phyloP scores from a whole-genome alignment of 495 filamentous ascomycete genomes.

The Viridothelium virens region DNA sequence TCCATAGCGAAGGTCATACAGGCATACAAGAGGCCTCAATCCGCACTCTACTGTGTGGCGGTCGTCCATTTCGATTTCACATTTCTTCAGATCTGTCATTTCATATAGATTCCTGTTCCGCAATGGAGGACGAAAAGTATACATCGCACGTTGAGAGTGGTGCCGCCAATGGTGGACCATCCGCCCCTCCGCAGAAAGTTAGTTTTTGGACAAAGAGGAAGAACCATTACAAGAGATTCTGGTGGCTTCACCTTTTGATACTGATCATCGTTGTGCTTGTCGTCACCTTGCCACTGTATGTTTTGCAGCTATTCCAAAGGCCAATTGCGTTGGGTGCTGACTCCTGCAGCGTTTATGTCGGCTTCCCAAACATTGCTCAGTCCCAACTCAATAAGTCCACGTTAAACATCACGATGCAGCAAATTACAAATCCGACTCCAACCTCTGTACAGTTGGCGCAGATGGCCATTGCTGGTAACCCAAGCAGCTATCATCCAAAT shows the following conservation, averaged over 20 bases:
- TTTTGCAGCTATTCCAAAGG: conserved; percentile 20
- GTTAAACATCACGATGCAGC: conserved; percentile 51
- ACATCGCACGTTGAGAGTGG: conserved; percentile 4
- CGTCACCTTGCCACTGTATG: conserved; percentile 61
- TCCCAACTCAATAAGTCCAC: conserved; percentile 55
- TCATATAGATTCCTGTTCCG: background rate
- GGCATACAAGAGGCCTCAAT: background rate
- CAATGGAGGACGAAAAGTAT: conserved; percentile 2
- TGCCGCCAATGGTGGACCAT: background rate
- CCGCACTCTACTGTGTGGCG: background rate
- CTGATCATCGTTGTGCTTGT: conserved; percentile 52
- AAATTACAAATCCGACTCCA: conserved; percentile 51
- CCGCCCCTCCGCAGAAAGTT: background rate
- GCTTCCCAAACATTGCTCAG: conserved; percentile 65
- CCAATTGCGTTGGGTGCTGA: background rate
- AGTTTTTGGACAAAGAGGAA: conserved; percentile 15
- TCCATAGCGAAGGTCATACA: too few species aligned
- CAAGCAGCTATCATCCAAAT: conserved; percentile 45
- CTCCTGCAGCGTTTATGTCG: conserved; percentile 57
- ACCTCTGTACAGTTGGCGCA: conserved; percentile 51
- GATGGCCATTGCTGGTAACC: conserved; percentile 40
- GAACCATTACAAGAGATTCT: conserved; percentile 51
- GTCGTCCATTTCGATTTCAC: background rate
- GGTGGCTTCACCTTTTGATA: conserved; percentile 63
- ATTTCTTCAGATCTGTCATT: background rate